These are phyloP conservation scores for Oxalis stricta DNA, from an alignment of 441 rosid genomes.

Conservation along the genomic window DNA sequence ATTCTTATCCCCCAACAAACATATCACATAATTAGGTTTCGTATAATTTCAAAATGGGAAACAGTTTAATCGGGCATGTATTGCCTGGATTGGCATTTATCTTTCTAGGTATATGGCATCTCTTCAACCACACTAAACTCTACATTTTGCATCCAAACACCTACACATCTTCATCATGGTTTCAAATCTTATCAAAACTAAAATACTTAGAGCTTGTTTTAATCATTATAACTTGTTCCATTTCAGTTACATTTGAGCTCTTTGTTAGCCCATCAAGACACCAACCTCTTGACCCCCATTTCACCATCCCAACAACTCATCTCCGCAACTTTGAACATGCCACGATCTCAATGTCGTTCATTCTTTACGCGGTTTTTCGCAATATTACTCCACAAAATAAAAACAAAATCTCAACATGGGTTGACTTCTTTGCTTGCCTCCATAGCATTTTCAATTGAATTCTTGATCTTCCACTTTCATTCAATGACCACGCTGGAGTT, in stretches of 20 bases:
- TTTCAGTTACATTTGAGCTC: constrained; percentile 56
- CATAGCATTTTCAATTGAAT: constrained; percentile 52
- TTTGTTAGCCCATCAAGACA: constrained; percentile 51
- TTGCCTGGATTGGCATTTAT: constrained; percentile 56
- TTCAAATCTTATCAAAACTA: constrained; percentile 30
- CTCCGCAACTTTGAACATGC: constrained; percentile 79
- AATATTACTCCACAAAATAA: constrained; percentile 31
- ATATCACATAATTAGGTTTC: too few species aligned
- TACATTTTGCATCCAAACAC: constrained; percentile 34
- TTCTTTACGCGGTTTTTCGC: constrained; percentile 49
- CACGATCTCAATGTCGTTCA: constrained; percentile 43
- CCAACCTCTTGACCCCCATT: constrained; percentile 60
- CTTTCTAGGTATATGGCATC: constrained; percentile 67
- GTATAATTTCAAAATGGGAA: too few species aligned
- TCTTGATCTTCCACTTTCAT: constrained; percentile 70
- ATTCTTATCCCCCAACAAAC: too few species aligned
- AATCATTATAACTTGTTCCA: constrained; percentile 36
- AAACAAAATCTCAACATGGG: constrained; percentile 16
- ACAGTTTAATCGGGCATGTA: constrained; percentile 67
- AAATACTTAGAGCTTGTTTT: constrained; percentile 43
- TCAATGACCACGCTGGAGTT: constrained; percentile 71
- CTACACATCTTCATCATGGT: constrained; percentile 40
- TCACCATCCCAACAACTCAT: constrained; percentile 62
- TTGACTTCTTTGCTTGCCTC: constrained; percentile 44
- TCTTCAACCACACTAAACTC: constrained; percentile 53